Evolutionary conservation across 1,139 yeast genomes (phyloP).

Genomic region (Candida mesenterica): DNA sequence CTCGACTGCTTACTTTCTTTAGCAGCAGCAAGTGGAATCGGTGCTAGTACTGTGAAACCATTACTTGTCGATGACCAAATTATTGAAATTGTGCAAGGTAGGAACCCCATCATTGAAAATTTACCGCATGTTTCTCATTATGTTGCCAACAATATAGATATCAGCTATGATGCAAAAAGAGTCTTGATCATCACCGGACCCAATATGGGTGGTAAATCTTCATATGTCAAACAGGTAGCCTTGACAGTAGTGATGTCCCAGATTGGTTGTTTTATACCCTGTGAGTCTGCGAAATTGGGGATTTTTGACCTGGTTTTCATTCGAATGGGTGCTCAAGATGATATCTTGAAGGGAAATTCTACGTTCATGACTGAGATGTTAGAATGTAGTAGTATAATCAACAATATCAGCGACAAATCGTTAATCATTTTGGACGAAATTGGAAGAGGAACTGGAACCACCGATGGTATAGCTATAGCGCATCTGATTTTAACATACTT

Average conservation of each 20-base stretch:
- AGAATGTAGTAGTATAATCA: slow-evolving; percentile 60
- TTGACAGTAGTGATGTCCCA: slow-evolving; percentile 54
- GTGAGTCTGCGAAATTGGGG: slow-evolving; percentile 49
- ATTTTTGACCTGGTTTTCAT: slow-evolving; percentile 56
- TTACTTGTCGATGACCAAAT: slow-evolving; percentile 48
- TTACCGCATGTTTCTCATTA: slow-evolving; percentile 40
- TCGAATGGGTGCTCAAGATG: slow-evolving; percentile 75
- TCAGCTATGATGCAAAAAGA: slow-evolving; percentile 42
- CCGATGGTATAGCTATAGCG: slow-evolving; percentile 88
- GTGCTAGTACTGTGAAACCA: slow-evolving; percentile 49
- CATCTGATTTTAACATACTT: slow-evolving; percentile 70
- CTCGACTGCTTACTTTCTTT: slow-evolving; percentile 78
- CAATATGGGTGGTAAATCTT: slow-evolving; percentile 79
- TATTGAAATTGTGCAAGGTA: slow-evolving; percentile 55
- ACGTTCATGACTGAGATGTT: slow-evolving; percentile 75
- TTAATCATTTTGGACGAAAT: slow-evolving; percentile 62
- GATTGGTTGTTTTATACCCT: slow-evolving; percentile 46
- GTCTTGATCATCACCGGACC: slow-evolving; percentile 71
- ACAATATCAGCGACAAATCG: slow-evolving; percentile 44
- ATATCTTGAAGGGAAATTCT: slow-evolving; percentile 64
- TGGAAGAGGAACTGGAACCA: slow-evolving; percentile 84
- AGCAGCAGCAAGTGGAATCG: slow-evolving; percentile 54
- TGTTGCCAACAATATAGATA: slow-evolving; percentile 67
- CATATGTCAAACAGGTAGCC: slow-evolving; percentile 64
- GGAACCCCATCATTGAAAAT: slow-evolving; percentile 80